Evolutionary conservation across 108 stramenopile genomes (phyloP), one percentile per base, ranked within the genome.

Genomic region (Seminavis robusta): DNA sequence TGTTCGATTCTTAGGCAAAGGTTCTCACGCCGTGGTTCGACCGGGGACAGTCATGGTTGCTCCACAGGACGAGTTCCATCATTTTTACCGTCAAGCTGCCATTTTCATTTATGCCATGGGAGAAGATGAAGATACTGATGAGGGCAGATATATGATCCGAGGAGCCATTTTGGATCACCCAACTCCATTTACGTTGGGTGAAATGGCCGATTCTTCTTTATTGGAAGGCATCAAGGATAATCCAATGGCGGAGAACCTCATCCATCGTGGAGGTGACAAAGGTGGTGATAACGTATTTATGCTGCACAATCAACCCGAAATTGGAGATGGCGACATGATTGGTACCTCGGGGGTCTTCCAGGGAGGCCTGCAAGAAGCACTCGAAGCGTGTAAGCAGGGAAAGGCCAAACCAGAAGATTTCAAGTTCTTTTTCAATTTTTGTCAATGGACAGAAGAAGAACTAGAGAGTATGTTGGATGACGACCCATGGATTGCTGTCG

Each of bases 121-220:
- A 17, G 39, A 65, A 29, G 74, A 80, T 64, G 79, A 87, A 13
- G 40, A 79, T 36, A 61, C 81, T 61, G 76, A 84, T 38, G 52
- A 42, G 5, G 26, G 17, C 16, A 55, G 34, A 1, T 80, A 76
- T 54, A 71, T 86, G 21, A 77, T 80, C 71, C 84, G 90, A 52
- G 86, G 90, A 52, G 84, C 80, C 15, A 82, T 88, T 49, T 43
- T 92, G 24, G 90, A 92, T 66, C 80, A 92, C 60, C 84, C 86
- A 3, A 92, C 90, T 11, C 79, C 90, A 27, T 92, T 92, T 63
- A 82, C 80, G 6, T 69, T 92, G 23, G 67, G 67, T 23, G 89
- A 91, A 74, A 86, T 84, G 80, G n/a, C n/a, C n/a, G n/a, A n/a
- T n/a, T n/a, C n/a, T n/a, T n/a, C n/a, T n/a, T n/a, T n/a, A n/a